phyloP scores from a whole-genome alignment of 768 basidiomycete genomes.

The Boletus speciosus region DNA sequence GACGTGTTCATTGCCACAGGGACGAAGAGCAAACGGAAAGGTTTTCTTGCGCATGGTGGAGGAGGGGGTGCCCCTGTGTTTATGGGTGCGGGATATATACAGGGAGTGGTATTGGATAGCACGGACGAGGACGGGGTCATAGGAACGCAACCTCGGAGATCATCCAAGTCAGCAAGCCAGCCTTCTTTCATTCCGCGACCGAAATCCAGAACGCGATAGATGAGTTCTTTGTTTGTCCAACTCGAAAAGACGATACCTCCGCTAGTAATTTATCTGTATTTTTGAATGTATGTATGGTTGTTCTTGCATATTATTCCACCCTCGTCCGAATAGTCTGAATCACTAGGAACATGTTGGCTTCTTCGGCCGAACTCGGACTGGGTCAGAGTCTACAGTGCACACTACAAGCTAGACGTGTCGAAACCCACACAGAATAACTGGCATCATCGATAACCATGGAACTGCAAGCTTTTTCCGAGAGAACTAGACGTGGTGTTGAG shows the following conservation, averaged over 20 bases:
- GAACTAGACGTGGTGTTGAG: conserved; percentile 33
- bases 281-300: conserved; percentile 9
- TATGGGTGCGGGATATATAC: conserved; percentile 66
- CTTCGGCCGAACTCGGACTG: neutral
- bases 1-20: conserved; percentile 52
- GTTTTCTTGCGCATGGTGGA: conserved; percentile 74
- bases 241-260: conserved; percentile 7
- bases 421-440: neutral
- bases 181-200: conserved; percentile 25
- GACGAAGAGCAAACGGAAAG: conserved; percentile 47
- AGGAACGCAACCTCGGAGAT: neutral
- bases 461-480: conserved; percentile 12
- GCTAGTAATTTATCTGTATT: conserved; percentile 21
- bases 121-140: conserved; percentile 8
- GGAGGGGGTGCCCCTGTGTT: conserved; percentile 68
- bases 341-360: neutral
- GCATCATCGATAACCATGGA: conserved; percentile 3
- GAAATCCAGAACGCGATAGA: conserved; percentile 16
- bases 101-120: conserved; percentile 42
- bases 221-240: neutral
- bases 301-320: neutral
- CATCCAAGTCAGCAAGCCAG: conserved; percentile 13
- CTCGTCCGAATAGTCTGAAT: neutral
- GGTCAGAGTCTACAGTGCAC: neutral
- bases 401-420: neutral